Evolutionary conservation across 2,329 filamentous ascomycete genomes (phyloP).

Genomic region (Alternaria burnsii): DNA sequence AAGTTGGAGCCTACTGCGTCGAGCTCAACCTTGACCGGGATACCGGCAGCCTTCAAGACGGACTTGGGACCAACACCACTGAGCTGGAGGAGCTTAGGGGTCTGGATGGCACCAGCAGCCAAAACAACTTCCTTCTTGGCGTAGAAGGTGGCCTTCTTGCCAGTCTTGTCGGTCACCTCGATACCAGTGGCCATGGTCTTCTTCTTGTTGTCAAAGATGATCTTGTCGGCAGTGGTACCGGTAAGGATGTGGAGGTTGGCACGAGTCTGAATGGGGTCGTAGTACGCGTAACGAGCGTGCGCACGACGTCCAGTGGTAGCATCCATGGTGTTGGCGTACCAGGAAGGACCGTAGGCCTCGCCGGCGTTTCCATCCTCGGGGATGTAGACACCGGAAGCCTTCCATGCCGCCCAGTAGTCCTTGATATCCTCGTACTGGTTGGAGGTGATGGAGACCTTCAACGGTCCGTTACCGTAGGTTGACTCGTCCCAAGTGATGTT

Average conservation of each 20-base stretch:
- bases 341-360: conserved; percentile 34
- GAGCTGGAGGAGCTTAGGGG: conserved; percentile 61
- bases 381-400: conserved; percentile 26
- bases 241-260: conserved; percentile 40
- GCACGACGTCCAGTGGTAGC: conserved; percentile 32
- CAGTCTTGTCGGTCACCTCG: conserved; percentile 24
- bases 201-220: conserved; percentile 28
- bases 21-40: conserved; percentile 37
- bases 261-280: conserved; percentile 37
- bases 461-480: conserved; percentile 35
- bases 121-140: conserved; percentile 64
- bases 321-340: conserved; percentile 42
- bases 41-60: conserved; percentile 40
- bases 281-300: conserved; percentile 41
- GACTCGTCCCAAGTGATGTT: conserved; percentile 41
- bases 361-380: conserved; percentile 35
- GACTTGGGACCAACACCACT: conserved; percentile 43
- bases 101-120: conserved; percentile 64
- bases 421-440: conserved; percentile 41
- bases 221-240: conserved; percentile 29
- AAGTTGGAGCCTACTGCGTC: conserved; percentile 48
- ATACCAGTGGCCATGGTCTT: conserved; percentile 30
- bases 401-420: conserved; percentile 37
- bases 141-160: conserved; percentile 21
- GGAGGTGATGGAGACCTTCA: conserved; percentile 36